These are phyloP conservation scores for Lachancea lanzarotensis DNA, from an alignment of 805 yeast genomes.

Conservation along the genomic window DNA sequence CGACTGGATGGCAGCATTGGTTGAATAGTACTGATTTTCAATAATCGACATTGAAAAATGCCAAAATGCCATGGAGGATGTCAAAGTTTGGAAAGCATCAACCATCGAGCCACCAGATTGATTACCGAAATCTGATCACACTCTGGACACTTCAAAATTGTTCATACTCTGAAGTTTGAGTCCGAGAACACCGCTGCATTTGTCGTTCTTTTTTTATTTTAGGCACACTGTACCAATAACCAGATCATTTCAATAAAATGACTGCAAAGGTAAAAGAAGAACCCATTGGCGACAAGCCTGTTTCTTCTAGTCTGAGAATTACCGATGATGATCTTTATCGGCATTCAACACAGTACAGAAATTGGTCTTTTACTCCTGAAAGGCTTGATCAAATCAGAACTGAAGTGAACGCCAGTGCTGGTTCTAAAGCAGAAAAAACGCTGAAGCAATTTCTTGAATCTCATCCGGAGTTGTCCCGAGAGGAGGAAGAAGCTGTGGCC, in stretches of 20 bases:
- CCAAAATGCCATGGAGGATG: no score
- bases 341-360: slow-evolving; percentile 71
- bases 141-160: no score
- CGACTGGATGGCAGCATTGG: no score
- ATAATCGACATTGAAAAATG: no score
- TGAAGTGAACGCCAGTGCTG: slow-evolving; percentile 52
- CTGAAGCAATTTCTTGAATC: slow-evolving; percentile 28
- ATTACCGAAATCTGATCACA: no score
- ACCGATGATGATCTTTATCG: slow-evolving; percentile 85
- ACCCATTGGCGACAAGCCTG: background rate
- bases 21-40: no score
- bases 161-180: no score
- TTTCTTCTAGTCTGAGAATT: slow-evolving; percentile 29
- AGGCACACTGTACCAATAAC: no score
- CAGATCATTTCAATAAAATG: background rate
- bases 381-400: slow-evolving; percentile 45
- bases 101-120: no score
- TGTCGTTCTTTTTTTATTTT: no score
- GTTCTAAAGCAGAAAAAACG: slow-evolving; percentile 28
- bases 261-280: background rate
- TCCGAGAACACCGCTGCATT: no score
- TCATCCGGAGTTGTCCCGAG: slow-evolving; percentile 25
- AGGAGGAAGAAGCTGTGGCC: slow-evolving; percentile 26
- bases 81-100: no score
- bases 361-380: slow-evolving; percentile 75